These are phyloP conservation scores for Arachis hypogaea DNA, from an alignment of 306 rosid genomes.

Conservation along the genomic window DNA sequence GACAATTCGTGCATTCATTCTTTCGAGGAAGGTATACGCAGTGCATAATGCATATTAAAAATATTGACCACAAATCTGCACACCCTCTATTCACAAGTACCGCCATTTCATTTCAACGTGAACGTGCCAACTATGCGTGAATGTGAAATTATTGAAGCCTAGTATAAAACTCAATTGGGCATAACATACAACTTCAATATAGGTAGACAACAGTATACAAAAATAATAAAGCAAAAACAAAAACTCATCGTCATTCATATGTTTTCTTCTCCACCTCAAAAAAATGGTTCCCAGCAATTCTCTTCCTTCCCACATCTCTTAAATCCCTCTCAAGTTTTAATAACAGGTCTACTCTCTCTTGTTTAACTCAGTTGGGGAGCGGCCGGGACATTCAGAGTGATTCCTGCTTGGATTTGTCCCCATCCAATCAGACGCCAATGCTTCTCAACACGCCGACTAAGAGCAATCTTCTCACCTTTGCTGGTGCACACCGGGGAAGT, in stretches of 20 bases:
- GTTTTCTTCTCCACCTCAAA: conserved; percentile 48
- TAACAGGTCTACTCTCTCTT: conserved; percentile 21
- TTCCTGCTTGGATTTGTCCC: conserved; percentile 96
- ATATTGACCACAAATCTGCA: too few relatives aligned
- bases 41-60: too few relatives aligned
- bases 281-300: conserved; percentile 50
- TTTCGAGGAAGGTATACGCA: too few relatives aligned
- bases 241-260: conserved; percentile 33
- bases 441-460: conserved; percentile 95
- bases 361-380: conserved; percentile 40
- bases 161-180: conserved; percentile 37
- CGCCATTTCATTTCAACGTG: too few relatives aligned
- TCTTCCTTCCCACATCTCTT: conserved; percentile 46
- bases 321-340: conserved; percentile 38
- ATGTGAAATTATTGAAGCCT: conserved; percentile 7
- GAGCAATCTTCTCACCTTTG: conserved; percentile 91
- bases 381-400: conserved; percentile 76
- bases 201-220: conserved; percentile 17
- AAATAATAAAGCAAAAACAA: conserved; percentile 13
- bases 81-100: too few relatives aligned
- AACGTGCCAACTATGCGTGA: too few relatives aligned
- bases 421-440: conserved; percentile 98
- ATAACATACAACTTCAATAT: conserved; percentile 36
- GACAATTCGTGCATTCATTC: too few relatives aligned
- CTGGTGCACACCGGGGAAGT: conserved; percentile 97